These are phyloP conservation scores for Bretschneidera sinensis DNA, from an alignment of 345 rosid genomes.

Conservation along the genomic window DNA sequence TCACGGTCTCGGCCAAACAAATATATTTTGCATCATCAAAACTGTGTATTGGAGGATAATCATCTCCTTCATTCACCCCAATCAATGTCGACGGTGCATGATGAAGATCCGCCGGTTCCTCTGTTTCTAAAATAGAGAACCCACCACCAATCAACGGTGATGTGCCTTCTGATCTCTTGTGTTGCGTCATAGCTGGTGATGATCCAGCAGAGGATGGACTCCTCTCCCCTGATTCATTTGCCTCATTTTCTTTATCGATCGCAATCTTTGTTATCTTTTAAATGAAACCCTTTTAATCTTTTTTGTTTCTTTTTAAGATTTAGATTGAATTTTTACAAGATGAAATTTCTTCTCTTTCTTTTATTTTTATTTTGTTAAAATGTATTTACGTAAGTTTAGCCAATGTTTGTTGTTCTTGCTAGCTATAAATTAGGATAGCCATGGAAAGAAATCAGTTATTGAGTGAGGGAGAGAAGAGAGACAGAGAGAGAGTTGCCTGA, in stretches of 20 bases:
- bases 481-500: slow-evolving; percentile 21
- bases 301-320: background rate
- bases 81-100: slow-evolving; percentile 51
- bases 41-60: slow-evolving; percentile 45
- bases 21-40: slow-evolving; percentile 47
- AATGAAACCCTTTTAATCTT: background rate
- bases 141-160: slow-evolving; percentile 20
- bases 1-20: slow-evolving; percentile 45
- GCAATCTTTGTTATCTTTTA: slow-evolving; percentile 30
- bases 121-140: slow-evolving; percentile 22
- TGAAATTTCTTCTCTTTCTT: background rate
- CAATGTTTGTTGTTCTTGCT: slow-evolving; percentile 3
- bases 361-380: background rate
- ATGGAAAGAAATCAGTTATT: slow-evolving; percentile 12
- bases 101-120: slow-evolving; percentile 49
- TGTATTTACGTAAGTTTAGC: background rate
- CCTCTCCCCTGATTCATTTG: slow-evolving; percentile 31
- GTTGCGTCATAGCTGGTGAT: slow-evolving; percentile 14
- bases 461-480: background rate
- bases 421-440: slow-evolving; percentile 33
- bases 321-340: slow-evolving; percentile 8
- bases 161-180: background rate
- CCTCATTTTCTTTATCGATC: slow-evolving; percentile 35
- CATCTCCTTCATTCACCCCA: slow-evolving; percentile 37
- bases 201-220: slow-evolving; percentile 29